These are phyloP conservation scores for Neurospora sp. DNA, from an alignment of 495 filamentous ascomycete species.

Conservation along the genomic window DNA sequence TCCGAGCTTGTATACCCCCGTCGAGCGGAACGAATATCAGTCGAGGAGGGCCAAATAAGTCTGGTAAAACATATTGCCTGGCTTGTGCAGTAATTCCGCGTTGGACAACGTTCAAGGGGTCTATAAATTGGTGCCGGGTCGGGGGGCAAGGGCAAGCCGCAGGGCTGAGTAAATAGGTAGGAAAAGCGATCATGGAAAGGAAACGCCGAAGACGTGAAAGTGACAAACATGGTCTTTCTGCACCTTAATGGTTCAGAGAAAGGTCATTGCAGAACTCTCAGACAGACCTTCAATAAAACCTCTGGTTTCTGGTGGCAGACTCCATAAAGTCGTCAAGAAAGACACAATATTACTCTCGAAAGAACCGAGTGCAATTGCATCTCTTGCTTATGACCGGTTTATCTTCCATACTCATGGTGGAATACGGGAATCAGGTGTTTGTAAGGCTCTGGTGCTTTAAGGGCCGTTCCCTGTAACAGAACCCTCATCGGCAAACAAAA, in stretches of 20 bases:
- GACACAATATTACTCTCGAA: background rate
- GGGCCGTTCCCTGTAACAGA: background rate
- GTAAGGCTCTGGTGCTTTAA: background rate
- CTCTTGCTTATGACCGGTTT: background rate
- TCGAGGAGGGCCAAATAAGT: background rate
- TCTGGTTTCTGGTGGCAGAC: background rate
- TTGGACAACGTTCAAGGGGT: background rate
- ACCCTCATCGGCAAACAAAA: background rate
- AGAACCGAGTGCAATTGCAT: background rate
- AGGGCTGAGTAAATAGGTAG: background rate
- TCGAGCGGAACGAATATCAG: background rate
- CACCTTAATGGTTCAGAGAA: background rate
- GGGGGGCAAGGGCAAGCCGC: background rate
- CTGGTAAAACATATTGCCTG: background rate
- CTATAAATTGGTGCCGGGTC: background rate
- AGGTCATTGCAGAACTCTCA: background rate
- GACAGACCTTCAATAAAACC: background rate
- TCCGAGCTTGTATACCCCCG: background rate
- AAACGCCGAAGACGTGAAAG: background rate
- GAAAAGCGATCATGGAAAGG: background rate
- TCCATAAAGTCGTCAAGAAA: background rate
- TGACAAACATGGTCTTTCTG: background rate
- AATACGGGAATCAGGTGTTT: background rate
- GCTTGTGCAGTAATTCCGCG: background rate
- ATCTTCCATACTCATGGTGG: background rate